Evolutionary conservation across 2,329 filamentous ascomycete species (phyloP).

Genomic region (Beauveria brongniartii): DNA sequence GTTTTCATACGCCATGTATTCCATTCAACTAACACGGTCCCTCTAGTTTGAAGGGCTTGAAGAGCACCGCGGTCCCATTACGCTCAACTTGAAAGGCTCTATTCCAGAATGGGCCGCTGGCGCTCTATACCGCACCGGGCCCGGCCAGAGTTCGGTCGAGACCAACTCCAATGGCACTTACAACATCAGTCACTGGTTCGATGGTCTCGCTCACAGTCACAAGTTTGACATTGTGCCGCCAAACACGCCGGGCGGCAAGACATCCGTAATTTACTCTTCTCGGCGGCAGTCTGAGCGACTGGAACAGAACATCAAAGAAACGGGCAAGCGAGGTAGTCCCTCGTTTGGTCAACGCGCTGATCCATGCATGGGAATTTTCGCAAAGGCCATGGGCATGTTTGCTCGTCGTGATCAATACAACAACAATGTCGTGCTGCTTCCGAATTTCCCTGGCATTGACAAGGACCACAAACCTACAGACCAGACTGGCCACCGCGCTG

Average conservation of each 20-base stretch:
- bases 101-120: conserved; percentile 69
- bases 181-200: conserved; percentile 69
- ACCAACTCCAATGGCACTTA: conserved; percentile 50
- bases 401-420: conserved; percentile 26
- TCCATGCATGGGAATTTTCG: conserved; percentile 65
- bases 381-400: conserved; percentile 61
- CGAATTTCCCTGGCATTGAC: conserved; percentile 53
- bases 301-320: conserved; percentile 50
- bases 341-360: conserved; percentile 67
- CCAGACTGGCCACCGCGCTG: conserved; percentile 27
- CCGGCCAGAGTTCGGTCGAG: conserved; percentile 56
- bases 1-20: conserved; percentile 5
- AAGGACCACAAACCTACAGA: conserved; percentile 14
- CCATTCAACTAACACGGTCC: neutral
- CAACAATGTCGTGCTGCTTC: conserved; percentile 59
- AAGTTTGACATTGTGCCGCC: conserved; percentile 58
- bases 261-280: conserved; percentile 60
- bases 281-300: conserved; percentile 57
- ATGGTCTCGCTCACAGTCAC: conserved; percentile 64
- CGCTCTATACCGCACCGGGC: conserved; percentile 65
- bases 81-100: conserved; percentile 52
- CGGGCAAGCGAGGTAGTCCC: conserved; percentile 47
- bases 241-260: conserved; percentile 19
- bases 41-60: conserved; percentile 58
- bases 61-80: conserved; percentile 57